A percentile compares a stretch with the other conserved stretches of the same genome.
Evolutionary conservation across 177 flowering plant species (phyloP).

Genomic region (Vitis hybrid): DNA sequence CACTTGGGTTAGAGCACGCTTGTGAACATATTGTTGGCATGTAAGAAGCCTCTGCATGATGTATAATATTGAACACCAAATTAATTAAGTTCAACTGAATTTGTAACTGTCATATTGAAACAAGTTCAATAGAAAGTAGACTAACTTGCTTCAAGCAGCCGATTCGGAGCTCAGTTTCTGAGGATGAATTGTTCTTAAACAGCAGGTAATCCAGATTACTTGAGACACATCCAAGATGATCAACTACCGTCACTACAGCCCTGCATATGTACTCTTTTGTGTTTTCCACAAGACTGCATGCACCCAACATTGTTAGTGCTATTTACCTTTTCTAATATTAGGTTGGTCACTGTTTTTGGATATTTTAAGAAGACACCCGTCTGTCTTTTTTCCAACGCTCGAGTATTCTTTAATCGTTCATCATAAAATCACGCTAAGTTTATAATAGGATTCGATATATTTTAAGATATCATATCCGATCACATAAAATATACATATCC

Average conservation of each 20-base stretch:
- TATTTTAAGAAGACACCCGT: no score
- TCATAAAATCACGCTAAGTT: no score
- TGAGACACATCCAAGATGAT: conserved; percentile 73
- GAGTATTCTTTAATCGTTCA: no score
- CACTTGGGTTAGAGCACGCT: conserved; percentile 36
- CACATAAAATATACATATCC: no score
- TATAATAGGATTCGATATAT: no score
- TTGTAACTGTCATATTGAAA: background rate
- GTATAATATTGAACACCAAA: background rate
- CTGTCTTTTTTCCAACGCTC: no score
- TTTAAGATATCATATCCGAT: no score
- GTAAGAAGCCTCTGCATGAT: conserved; percentile 43
- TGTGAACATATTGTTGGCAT: conserved; percentile 40
- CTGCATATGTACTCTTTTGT: conserved; percentile 73
- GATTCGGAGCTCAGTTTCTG: conserved; percentile 50
- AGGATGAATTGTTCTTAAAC: conserved; percentile 16
- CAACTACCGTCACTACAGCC: conserved; percentile 68
- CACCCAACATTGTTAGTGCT: no score
- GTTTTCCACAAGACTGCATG: conserved; percentile 55
- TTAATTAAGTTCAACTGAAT: background rate
- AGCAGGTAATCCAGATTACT: conserved; percentile 46
- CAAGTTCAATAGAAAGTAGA: background rate
- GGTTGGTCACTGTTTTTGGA: no score
- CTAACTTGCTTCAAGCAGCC: conserved; percentile 55
- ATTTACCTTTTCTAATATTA: no score